A percentile compares a stretch with the other conserved stretches of the same genome.
These are phyloP conservation scores for Nymphaea thermarum DNA, from an alignment of 164 flowering plant species.

Conservation along the genomic window DNA sequence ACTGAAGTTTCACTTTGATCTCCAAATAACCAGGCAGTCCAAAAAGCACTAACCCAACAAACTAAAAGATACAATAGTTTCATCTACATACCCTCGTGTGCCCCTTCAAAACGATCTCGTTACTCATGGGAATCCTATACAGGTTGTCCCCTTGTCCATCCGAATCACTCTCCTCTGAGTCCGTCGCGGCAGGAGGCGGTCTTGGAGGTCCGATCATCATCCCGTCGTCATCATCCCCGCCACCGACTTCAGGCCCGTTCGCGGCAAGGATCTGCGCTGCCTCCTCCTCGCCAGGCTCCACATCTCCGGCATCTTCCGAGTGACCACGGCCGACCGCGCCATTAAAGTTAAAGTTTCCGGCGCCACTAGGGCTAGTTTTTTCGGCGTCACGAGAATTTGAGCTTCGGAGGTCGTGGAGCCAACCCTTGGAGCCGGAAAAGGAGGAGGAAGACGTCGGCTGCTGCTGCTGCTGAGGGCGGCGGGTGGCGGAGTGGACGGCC, in stretches of 20 bases:
- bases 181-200: constrained; percentile 18
- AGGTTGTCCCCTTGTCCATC: constrained; percentile 27
- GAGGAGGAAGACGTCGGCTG: neutral
- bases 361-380: constrained; percentile 18
- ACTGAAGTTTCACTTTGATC: no score
- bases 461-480: constrained; percentile 20
- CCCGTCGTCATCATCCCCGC: constrained; percentile 17
- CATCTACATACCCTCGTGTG: constrained; percentile 57
- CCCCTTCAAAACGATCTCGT: constrained; percentile 88
- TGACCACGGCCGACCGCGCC: neutral
- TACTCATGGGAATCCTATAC: constrained; percentile 65
- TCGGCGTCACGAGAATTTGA: constrained; percentile 35
- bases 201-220: constrained; percentile 57
- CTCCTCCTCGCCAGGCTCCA: constrained; percentile 1
- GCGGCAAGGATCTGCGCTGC: constrained; percentile 1
- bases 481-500: constrained; percentile 62
- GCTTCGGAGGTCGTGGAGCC: constrained; percentile 17
- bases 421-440: neutral
- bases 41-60: neutral
- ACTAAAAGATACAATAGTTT: neutral
- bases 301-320: neutral
- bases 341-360: constrained; percentile 25
- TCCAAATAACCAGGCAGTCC: no score
- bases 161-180: constrained; percentile 15
- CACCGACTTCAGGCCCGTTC: constrained; percentile 12